These are phyloP conservation scores for Mucor velutinosus DNA, from an alignment of 371 early-diverging fungal genomes.

Conservation along the genomic window DNA sequence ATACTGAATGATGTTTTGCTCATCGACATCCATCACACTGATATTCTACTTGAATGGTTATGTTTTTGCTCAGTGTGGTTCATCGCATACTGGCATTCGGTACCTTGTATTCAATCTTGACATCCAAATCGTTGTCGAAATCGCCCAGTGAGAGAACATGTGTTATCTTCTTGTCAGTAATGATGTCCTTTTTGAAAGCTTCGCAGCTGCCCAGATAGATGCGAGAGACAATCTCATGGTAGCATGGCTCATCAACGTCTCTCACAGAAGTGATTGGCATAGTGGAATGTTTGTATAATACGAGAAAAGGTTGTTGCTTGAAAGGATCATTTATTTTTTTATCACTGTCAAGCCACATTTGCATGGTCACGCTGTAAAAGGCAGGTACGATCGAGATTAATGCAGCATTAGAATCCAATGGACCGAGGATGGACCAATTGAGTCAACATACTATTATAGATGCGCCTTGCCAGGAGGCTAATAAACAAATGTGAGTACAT, in stretches of 20 bases:
- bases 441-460: neutral
- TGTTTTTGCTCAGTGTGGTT: neutral
- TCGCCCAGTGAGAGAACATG: slow-evolving; percentile 61
- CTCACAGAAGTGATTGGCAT: neutral
- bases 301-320: neutral
- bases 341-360: neutral
- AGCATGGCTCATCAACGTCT: neutral
- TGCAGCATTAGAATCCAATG: neutral
- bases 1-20: slow-evolving; percentile 71
- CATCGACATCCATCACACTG: slow-evolving; percentile 62
- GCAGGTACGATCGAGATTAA: neutral
- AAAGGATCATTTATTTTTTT: neutral
- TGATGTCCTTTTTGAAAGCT: slow-evolving; percentile 24
- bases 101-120: slow-evolving; percentile 44
- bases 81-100: neutral
- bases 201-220: slow-evolving; percentile 46
- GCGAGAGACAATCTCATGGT: slow-evolving; percentile 48
- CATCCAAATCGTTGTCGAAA: slow-evolving; percentile 31
- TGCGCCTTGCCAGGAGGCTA: too few species aligned
- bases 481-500: too few species aligned
- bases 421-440: too few species aligned
- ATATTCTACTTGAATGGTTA: slow-evolving; percentile 45
- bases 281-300: neutral
- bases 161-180: slow-evolving; percentile 55
- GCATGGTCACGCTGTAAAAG: neutral